Conservation (phyloP, 2,329 filamentous ascomycete species). For the Sporothrix phasma region DNA sequence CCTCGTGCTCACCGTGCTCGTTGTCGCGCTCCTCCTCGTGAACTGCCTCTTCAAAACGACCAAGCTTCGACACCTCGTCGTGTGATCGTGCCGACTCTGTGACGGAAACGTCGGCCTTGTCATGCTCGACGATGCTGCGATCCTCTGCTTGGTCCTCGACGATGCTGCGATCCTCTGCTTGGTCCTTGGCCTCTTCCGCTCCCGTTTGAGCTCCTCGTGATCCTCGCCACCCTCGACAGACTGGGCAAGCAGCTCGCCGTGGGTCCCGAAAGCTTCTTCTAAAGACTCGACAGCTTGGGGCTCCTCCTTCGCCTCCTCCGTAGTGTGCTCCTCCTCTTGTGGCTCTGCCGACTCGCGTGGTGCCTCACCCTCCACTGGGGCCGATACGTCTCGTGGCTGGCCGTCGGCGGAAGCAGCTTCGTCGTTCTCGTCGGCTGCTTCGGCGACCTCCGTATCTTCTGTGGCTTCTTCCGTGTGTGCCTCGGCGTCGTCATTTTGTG, state of each 20-base stretch:
- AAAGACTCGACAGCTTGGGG: neutral
- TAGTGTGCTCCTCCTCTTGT: neutral
- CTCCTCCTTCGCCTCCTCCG: neutral
- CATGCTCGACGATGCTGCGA: neutral
- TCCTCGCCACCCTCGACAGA: neutral
- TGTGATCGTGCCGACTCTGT: neutral
- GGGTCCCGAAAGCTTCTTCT: neutral
- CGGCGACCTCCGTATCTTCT: neutral
- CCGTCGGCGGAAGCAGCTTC: neutral
- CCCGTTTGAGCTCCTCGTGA: neutral
- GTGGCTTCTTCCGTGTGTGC: neutral
- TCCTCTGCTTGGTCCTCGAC: neutral
- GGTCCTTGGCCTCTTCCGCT: neutral
- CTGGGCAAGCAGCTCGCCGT: neutral
- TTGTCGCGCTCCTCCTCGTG: neutral
- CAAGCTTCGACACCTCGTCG: neutral
- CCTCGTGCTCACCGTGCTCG: neutral
- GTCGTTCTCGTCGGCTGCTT: neutral
- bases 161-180: neutral
- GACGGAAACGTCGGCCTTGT: constrained; percentile 2
- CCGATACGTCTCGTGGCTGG: neutral
- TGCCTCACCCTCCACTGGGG: neutral
- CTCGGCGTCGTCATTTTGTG: neutral
- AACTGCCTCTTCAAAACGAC: neutral
- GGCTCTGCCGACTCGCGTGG: neutral